Percentiles rank a stretch among this genome's conserved stretches.
Evolutionary conservation across 73 alveolate species (phyloP).

Genomic region (Stentor roeselii): DNA sequence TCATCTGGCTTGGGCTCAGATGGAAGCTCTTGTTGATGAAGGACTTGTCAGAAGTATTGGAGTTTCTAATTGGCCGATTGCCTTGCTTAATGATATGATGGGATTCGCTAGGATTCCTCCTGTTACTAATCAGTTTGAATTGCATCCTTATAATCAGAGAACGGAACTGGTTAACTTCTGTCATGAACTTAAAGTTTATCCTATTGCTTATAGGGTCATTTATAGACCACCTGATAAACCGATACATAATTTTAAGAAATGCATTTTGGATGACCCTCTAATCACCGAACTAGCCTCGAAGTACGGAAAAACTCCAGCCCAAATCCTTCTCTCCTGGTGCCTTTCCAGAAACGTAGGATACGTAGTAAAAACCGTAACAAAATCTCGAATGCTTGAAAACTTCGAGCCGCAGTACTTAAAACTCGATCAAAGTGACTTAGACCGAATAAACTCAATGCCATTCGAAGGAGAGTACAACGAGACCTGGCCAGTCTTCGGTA

Average conservation of each 20-base stretch:
- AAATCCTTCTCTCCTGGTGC: background rate
- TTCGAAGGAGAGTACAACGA: background rate
- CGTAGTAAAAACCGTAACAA: background rate
- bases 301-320: background rate
- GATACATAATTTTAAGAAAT: background rate
- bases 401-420: background rate
- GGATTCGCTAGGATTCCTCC: background rate
- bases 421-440: background rate
- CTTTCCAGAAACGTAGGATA: background rate
- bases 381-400: background rate
- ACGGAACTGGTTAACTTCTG: background rate
- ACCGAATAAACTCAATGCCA: background rate
- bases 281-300: background rate
- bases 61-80: background rate
- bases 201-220: slow-evolving; percentile 2
- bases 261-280: background rate
- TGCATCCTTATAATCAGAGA: background rate
- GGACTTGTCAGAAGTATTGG: background rate
- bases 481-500: background rate
- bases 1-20: background rate
- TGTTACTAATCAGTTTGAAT: background rate
- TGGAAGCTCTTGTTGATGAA: background rate
- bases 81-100: background rate
- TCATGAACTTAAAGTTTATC: background rate
- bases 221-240: background rate